These are phyloP conservation scores for Schizothecium vesticola DNA, from an alignment of 495 filamentous ascomycete species.

Conservation along the genomic window DNA sequence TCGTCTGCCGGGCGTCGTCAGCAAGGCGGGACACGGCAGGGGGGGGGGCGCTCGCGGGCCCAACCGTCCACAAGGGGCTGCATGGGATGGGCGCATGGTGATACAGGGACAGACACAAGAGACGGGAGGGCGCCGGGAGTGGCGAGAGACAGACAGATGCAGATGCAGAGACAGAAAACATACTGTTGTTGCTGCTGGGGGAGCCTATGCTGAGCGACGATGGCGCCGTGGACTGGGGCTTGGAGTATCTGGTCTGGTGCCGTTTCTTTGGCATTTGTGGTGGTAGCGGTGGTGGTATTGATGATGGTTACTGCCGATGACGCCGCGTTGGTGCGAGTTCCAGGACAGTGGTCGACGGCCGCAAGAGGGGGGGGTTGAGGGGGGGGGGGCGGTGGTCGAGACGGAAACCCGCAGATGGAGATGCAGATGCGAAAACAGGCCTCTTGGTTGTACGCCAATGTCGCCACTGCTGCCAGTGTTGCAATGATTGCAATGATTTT, in stretches of 20 bases:
- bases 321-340: background rate
- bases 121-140: background rate
- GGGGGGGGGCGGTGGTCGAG: background rate
- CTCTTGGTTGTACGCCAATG: background rate
- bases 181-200: conserved; percentile 17
- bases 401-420: background rate
- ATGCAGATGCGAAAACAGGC: background rate
- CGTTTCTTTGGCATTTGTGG: conserved; percentile 51
- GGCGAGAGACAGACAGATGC: background rate
- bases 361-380: background rate
- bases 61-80: background rate
- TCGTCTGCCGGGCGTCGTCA: conserved; percentile 1
- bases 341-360: background rate
- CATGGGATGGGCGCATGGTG: background rate
- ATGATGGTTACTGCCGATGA: background rate
- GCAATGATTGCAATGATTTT: background rate
- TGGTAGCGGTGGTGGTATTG: background rate
- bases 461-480: background rate
- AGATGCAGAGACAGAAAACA: background rate
- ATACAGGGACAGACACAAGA: background rate
- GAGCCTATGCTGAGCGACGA: conserved; percentile 33
- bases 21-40: background rate
- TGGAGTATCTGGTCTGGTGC: conserved; percentile 41
- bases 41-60: background rate
- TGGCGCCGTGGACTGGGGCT: conserved; percentile 48